Evolutionary conservation across 345 rosid species (phyloP), one percentile per base, ranked within the genome.

Genomic region (Crucihimalaya himalaica): DNA sequence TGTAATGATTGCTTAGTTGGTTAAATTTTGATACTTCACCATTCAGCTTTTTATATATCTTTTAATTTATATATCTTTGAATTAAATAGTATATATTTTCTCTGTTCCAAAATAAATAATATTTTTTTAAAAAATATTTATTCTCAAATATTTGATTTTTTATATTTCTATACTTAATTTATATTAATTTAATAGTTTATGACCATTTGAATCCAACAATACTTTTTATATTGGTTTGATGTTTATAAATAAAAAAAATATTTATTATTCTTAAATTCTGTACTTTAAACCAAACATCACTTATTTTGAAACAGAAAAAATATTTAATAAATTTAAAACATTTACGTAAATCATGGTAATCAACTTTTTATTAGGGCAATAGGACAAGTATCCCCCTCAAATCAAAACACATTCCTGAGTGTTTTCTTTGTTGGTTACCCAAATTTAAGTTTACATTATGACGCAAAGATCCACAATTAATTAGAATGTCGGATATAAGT

Each of bases 281-380:
- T n/a, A n/a, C n/a, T n/a, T n/a, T n/a, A n/a, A n/a, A n/a, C n/a
- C n/a, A n/a, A n/a, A n/a, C n/a, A n/a, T n/a, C n/a, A n/a, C n/a
- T n/a, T n/a, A n/a, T n/a, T n/a, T n/a, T n/a, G n/a, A n/a, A n/a
- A n/a, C n/a, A n/a, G n/a, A n/a, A n/a, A n/a, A n/a, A n/a, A n/a
- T n/a, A n/a, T n/a, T n/a, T n/a, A n/a, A n/a, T n/a, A n/a, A n/a
- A n/a, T n/a, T n/a, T n/a, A n/a, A n/a, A n/a, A n/a, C n/a, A n/a
- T 40, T 28, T 8, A 35, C 18, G 57, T 51, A 62, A 51, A 52
- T 59, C 61, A 27, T 71, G 32, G 20, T 51, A 28, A 42, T 71
- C 31, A 48, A 48, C 31, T 59, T 16, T 15, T 32, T n/a, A 4
- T 16, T 11, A 28, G 27, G 39, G 25, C 21, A 63, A 63, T 9